These are phyloP conservation scores for Phyllosticta citribraziliensis DNA, from an alignment of 2,329 filamentous ascomycete genomes.

Conservation along the genomic window DNA sequence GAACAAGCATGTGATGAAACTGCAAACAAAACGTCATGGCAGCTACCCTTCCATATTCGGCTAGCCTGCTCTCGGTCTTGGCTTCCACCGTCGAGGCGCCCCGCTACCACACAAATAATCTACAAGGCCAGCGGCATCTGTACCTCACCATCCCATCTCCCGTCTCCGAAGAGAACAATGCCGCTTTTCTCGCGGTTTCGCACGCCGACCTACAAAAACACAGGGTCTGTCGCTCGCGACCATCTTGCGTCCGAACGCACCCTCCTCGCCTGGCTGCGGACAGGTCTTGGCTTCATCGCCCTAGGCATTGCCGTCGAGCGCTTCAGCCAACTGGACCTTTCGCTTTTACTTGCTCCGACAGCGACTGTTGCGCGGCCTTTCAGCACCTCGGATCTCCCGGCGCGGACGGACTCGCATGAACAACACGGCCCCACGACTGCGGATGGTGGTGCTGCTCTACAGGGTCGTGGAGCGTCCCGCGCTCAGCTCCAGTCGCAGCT, in stretches of 20 bases:
- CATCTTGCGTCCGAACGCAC: conserved; percentile 46
- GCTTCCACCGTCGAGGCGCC: not conserved
- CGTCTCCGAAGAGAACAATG: conserved; percentile 13
- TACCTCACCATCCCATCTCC: not conserved
- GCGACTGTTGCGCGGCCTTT: conserved; percentile 12
- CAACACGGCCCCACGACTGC: not conserved
- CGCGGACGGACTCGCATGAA: not conserved
- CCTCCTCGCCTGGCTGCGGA: conserved; percentile 44
- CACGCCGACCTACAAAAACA: conserved; percentile 29
- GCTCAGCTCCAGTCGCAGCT: not conserved
- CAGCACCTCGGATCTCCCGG: not conserved
- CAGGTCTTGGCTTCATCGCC: conserved; percentile 43
- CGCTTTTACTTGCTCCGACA: conserved; percentile 16
- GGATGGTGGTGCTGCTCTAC: not conserved
- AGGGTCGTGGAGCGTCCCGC: not conserved
- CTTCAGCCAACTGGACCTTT: conserved; percentile 37
- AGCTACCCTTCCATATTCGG: not conserved
- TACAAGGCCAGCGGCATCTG: not conserved
- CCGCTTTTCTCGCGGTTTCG: conserved; percentile 10
- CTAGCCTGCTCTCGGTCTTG: not conserved
- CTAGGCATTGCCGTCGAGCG: conserved; percentile 36
- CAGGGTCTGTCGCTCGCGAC: conserved; percentile 41
- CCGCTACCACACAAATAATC: not conserved
- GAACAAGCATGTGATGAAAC: not conserved
- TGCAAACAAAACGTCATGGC: not conserved